Evolutionary conservation across 1,284 basidiomycete species (phyloP), one percentile per base, ranked within the genome.

Genomic region (Cutaneotrichosporon cavernicola): DNA sequence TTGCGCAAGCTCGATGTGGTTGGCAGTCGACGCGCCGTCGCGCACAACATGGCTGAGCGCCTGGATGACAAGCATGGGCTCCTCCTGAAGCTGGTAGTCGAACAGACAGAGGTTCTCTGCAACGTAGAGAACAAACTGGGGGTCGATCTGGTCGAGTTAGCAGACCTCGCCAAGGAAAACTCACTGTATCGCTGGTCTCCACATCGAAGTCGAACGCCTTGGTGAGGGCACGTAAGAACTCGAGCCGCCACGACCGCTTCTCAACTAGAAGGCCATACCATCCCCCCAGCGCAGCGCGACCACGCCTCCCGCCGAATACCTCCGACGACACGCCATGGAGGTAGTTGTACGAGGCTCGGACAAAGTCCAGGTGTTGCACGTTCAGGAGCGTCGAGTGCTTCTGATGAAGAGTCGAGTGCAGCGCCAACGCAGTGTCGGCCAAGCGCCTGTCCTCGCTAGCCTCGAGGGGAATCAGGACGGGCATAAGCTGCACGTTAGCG

Each of bases 61-160:
- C 69, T 89, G 89, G 72, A 97, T 86, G 21, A 98, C 88, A 0
- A 89, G 86, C 63, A 98, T 83, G 4, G 90, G 88, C 81, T 99
- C 97, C 76, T 99, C 97, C 73, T 90, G 88, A 0, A 90, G 90
- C 82, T 94, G 97, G 83, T 95, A 98, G 56, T 97, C 93, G 64
- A 99, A 86, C 1, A 88, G 84, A 0, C 92, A 86, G 64, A 99
- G 88, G 74, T 97, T 97, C 78, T 99, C 97, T 0, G 92, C 90
- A 84, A 98, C 89, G 80, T 92, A 99, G 55, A 92, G 88, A 0
- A 86, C 86, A 71, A 98, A 91, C 34, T 89, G 86, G 34, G 93
- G 84, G 70, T 93, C 89, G 65, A 89, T 86, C 88, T 92, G 71
- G 9, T 1, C 26, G 8, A 52, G 66, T 63, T 59, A 65, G 26